These are phyloP conservation scores for Rosa multiflora DNA, from an alignment of 306 rosid species.

Conservation along the genomic window DNA sequence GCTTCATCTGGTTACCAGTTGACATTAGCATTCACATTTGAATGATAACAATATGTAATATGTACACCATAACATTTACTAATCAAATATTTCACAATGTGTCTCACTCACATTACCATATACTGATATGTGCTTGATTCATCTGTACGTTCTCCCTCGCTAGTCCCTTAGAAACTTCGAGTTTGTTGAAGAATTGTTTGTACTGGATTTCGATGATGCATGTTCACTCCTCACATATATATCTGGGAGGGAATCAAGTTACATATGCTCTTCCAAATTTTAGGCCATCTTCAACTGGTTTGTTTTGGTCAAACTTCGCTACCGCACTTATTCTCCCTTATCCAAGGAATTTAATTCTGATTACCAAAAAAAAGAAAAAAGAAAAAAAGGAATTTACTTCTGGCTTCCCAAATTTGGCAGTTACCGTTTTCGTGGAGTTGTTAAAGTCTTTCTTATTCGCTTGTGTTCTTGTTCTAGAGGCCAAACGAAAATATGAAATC, in stretches of 20 bases:
- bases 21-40: not conserved
- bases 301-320: not conserved
- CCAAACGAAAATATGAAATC: not conserved
- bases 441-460: not conserved
- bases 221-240: too few relatives aligned
- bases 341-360: not conserved
- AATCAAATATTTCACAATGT: too few relatives aligned
- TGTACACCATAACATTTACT: not conserved
- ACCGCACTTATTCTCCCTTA: not conserved
- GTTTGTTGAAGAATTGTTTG: not conserved
- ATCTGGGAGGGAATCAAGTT: too few relatives aligned
- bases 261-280: too few relatives aligned
- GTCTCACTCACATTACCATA: too few relatives aligned
- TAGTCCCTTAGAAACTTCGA: too few relatives aligned
- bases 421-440: too few relatives aligned
- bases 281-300: not conserved
- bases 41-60: not conserved
- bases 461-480: not conserved
- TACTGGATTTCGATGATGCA: too few relatives aligned
- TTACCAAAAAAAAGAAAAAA: too few relatives aligned
- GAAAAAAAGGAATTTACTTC: not conserved
- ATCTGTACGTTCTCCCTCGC: too few relatives aligned
- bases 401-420: not conserved
- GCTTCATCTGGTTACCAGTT: not conserved
- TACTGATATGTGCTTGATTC: too few relatives aligned